phyloP scores from a whole-genome alignment of 352 stramenopile genomes.

The Nothophytophthora sp. region DNA sequence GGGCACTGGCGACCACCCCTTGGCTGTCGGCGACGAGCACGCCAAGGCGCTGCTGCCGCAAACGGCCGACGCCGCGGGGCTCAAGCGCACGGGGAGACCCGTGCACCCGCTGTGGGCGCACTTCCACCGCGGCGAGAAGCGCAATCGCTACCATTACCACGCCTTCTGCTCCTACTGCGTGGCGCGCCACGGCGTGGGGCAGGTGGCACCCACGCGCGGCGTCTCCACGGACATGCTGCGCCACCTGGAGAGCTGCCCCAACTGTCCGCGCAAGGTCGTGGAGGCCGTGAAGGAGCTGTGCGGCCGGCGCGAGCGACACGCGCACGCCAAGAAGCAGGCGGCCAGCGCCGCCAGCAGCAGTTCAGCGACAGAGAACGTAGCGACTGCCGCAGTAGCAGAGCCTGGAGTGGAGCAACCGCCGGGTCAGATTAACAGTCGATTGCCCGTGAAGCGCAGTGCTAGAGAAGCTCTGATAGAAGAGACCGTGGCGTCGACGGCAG shows the following conservation, averaged over 20 bases:
- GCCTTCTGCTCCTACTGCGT: conserved; percentile 84
- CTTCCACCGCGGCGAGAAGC: conserved; percentile 85
- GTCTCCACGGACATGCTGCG: conserved; percentile 84
- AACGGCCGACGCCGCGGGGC: conserved; percentile 1
- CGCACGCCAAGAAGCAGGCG: conserved; percentile 22
- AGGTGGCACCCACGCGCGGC: conserved; percentile 69
- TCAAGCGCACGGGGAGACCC: conserved; percentile 73
- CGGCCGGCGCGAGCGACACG: conserved; percentile 37
- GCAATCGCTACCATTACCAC: conserved; percentile 86
- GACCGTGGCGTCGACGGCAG: neutral
- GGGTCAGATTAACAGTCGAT: neutral
- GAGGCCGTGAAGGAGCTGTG: conserved; percentile 65
- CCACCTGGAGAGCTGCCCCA: conserved; percentile 71
- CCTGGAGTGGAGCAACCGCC: neutral
- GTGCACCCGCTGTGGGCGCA: conserved; percentile 79
- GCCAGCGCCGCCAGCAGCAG: neutral
- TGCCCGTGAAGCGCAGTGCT: conserved; percentile 11
- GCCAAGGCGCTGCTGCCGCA: too few species aligned
- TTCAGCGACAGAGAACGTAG: conserved; percentile 7
- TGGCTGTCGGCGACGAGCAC: too few species aligned
- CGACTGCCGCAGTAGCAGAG: neutral
- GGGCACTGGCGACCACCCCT: too few species aligned
- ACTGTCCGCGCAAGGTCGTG: conserved; percentile 67
- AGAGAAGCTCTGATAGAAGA: conserved; percentile 18
- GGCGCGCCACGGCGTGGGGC: conserved; percentile 45